These are phyloP conservation scores for Cladosporium sphaerospermum DNA, from an alignment of 2,329 filamentous ascomycete genomes.

Conservation along the genomic window DNA sequence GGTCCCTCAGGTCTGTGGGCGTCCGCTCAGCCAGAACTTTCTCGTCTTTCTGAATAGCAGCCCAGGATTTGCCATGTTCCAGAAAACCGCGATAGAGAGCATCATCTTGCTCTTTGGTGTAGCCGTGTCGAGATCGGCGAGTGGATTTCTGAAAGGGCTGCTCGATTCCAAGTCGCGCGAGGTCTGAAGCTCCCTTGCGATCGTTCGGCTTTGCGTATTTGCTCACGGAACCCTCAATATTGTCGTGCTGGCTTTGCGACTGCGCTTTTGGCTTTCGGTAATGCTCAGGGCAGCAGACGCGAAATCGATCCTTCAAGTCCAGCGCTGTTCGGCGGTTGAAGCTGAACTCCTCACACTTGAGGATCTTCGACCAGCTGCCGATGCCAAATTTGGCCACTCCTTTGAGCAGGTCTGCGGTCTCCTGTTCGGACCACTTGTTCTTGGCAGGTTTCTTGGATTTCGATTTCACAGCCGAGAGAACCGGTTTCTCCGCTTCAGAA, in stretches of 20 bases:
- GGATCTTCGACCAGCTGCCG: constrained; percentile 59
- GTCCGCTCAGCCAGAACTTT: constrained; percentile 18
- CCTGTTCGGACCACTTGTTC: constrained; percentile 57
- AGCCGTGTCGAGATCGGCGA: constrained; percentile 50
- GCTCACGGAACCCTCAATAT: neutral
- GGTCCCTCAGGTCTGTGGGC: constrained; percentile 55
- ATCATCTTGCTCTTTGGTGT: constrained; percentile 52
- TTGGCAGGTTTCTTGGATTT: constrained; percentile 17
- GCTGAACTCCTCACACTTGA: constrained; percentile 49
- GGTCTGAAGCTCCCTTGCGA: constrained; percentile 27
- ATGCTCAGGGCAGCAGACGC: constrained; percentile 24
- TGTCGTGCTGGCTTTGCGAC: neutral
- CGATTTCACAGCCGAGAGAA: neutral
- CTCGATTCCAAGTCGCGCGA: constrained; percentile 42
- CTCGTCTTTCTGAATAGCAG: constrained; percentile 51
- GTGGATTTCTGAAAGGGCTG: constrained; percentile 45
- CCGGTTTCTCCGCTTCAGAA: no score
- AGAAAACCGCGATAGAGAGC: constrained; percentile 53
- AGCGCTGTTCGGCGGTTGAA: constrained; percentile 56
- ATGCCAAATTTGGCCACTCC: constrained; percentile 57
- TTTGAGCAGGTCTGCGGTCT: constrained; percentile 51
- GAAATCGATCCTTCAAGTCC: constrained; percentile 56
- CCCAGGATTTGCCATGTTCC: constrained; percentile 56
- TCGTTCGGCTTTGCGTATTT: constrained; percentile 17
- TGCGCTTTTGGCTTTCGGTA: constrained; percentile 13